phyloP scores from a whole-genome alignment of 202 grass and related monocot genomes.

The Digitaria exilis region DNA sequence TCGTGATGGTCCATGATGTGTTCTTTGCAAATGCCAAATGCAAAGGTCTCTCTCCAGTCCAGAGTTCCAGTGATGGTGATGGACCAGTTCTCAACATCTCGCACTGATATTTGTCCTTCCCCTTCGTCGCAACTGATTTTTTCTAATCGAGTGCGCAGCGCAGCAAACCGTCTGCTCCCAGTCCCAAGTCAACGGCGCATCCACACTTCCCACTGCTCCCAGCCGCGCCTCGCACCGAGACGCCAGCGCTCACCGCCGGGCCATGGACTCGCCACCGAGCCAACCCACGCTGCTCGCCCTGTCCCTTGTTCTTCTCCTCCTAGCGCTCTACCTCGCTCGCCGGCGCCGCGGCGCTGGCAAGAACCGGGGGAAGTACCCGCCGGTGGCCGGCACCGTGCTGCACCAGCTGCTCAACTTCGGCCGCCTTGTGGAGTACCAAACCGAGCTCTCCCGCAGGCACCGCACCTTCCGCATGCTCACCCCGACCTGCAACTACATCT shows the following conservation, averaged over 20 bases:
- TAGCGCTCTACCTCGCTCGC: conserved; percentile 30
- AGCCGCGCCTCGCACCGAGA: not conserved
- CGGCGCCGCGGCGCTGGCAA: conserved; percentile 15
- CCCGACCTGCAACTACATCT: conserved; percentile 54
- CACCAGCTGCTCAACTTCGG: conserved; percentile 61
- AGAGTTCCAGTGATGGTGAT: not conserved
- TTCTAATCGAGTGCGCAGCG: conserved; percentile 2
- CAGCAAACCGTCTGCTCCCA: not conserved
- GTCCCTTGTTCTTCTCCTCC: conserved; percentile 25
- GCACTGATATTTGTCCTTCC: no score
- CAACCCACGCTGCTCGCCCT: conserved; percentile 7
- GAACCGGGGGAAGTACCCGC: conserved; percentile 57
- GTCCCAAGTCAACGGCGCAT: no score
- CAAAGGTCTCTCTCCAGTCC: not conserved
- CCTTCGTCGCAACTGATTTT: not conserved
- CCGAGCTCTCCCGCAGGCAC: conserved; percentile 47
- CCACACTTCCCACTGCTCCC: not conserved
- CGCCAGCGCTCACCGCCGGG: not conserved
- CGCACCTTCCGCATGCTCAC: conserved; percentile 71
- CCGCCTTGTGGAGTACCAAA: conserved; percentile 52
- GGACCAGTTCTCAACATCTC: not conserved
- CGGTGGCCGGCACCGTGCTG: conserved; percentile 60
- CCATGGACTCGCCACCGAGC: conserved; percentile 38
- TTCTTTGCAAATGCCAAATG: not conserved
- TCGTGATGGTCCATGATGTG: not conserved